Conservation (phyloP, 345 rosid species). For the Luvunga scandens region DNA sequence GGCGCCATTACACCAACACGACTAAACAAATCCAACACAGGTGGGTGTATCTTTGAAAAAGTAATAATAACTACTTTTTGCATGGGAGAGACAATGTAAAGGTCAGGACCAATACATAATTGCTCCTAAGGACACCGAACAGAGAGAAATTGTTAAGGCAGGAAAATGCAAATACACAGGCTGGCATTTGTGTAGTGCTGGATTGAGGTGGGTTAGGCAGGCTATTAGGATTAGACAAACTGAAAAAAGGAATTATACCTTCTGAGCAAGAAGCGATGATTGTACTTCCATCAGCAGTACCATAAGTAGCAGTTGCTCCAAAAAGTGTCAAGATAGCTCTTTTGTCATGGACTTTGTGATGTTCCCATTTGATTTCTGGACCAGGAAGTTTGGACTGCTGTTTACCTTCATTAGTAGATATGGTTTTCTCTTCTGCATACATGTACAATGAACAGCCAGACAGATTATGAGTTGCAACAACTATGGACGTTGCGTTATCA, state of each 20-base stretch:
- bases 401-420: constrained; percentile 44
- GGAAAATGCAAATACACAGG: not conserved
- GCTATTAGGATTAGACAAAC: not conserved
- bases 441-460: constrained; percentile 73
- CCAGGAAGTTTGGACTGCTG: constrained; percentile 78
- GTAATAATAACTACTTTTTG: not conserved
- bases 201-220: not conserved
- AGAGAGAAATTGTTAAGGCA: not conserved
- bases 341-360: constrained; percentile 68
- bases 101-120: not conserved
- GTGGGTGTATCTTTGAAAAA: not conserved
- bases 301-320: constrained; percentile 81
- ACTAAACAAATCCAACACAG: not conserved
- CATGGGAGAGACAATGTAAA: not conserved
- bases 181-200: not conserved
- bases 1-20: not conserved
- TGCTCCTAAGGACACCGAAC: not conserved
- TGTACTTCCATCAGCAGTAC: constrained; percentile 82
- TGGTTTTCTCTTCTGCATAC: constrained; percentile 83
- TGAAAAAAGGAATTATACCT: constrained; percentile 36
- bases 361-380: constrained; percentile 87
- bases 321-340: constrained; percentile 57
- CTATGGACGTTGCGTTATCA: constrained; percentile 75
- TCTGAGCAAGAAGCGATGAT: constrained; percentile 89
- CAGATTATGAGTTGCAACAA: constrained; percentile 64